Evolutionary conservation across 1,139 yeast genomes (phyloP).

Genomic region (Meyerozyma smithsonii): DNA sequence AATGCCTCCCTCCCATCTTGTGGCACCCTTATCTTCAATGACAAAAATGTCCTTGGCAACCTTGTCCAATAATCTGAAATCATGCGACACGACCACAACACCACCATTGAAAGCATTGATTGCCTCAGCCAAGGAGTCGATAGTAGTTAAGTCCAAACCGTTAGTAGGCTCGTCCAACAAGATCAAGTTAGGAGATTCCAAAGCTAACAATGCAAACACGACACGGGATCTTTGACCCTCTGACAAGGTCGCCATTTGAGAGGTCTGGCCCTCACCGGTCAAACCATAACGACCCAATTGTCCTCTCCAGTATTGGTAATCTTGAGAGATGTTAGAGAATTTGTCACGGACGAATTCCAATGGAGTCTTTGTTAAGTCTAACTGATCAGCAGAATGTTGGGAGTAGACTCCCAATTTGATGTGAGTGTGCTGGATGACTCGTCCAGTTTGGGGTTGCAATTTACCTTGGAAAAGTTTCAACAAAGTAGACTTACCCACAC

Average conservation of each 20-base stretch:
- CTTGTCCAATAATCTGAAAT: slow-evolving; percentile 95
- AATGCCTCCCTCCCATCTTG: slow-evolving; percentile 93
- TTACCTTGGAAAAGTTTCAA: slow-evolving; percentile 96
- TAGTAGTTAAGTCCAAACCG: slow-evolving; percentile 97
- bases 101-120: slow-evolving; percentile 94
- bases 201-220: slow-evolving; percentile 91
- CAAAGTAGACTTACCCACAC: slow-evolving; percentile 97
- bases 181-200: slow-evolving; percentile 91
- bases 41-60: slow-evolving; percentile 96
- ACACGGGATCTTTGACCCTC: slow-evolving; percentile 99
- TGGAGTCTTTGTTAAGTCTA: slow-evolving; percentile 91
- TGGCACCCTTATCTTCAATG: slow-evolving; percentile 90
- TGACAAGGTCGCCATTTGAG: slow-evolving; percentile 96
- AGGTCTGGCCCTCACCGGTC: slow-evolving; percentile 98
- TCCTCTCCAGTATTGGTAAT: slow-evolving; percentile 98
- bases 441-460: slow-evolving; percentile 82
- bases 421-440: slow-evolving; percentile 96
- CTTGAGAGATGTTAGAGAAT: slow-evolving; percentile 86
- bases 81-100: slow-evolving; percentile 98
- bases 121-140: slow-evolving; percentile 96
- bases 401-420: slow-evolving; percentile 98
- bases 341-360: slow-evolving; percentile 95
- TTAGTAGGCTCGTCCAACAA: slow-evolving; percentile 98
- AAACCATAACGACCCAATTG: slow-evolving; percentile 98
- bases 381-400: slow-evolving; percentile 97